Conservation (phyloP, 2,329 filamentous ascomycete genomes). For the Pseudomassariella vexata region DNA sequence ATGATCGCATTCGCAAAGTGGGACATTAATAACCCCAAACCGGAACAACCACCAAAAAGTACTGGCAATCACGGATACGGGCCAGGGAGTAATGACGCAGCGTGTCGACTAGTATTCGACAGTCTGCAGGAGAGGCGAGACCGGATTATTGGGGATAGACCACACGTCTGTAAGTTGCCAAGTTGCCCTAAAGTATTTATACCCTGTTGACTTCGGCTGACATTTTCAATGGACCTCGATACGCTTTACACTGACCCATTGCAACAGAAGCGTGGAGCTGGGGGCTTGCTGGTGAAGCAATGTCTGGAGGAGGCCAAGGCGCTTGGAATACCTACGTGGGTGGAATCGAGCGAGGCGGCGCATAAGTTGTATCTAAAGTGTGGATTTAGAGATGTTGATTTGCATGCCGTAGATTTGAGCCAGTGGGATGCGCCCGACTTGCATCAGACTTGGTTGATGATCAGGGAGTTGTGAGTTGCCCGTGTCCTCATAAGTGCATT, state of each 20-base stretch:
- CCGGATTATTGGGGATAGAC: slow-evolving; percentile 14
- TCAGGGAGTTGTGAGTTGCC: too few relatives aligned
- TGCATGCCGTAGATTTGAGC: slow-evolving; percentile 19
- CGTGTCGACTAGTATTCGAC: slow-evolving; percentile 24
- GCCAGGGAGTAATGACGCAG: slow-evolving; percentile 22
- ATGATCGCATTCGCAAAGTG: slow-evolving; percentile 27
- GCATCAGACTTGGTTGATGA: slow-evolving; percentile 21
- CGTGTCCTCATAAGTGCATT: too few relatives aligned
- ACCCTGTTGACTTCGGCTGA: too few relatives aligned
- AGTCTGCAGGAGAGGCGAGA: slow-evolving; percentile 12
- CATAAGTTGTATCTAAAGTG: slow-evolving; percentile 30
- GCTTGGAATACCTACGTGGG: slow-evolving; percentile 26
- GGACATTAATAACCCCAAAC: slow-evolving; percentile 18
- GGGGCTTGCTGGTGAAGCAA: slow-evolving; percentile 29
- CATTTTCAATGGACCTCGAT: slow-evolving; percentile 25
- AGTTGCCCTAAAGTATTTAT: too few relatives aligned
- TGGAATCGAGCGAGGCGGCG: slow-evolving; percentile 32
- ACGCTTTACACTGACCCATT: slow-evolving; percentile 33
- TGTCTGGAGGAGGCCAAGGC: slow-evolving; percentile 29
- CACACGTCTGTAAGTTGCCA: too few relatives aligned
- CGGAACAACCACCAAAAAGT: slow-evolving; percentile 10
- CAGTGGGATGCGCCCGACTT: slow-evolving; percentile 22
- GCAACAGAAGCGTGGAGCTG: slow-evolving; percentile 33
- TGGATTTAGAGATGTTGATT: slow-evolving; percentile 32
- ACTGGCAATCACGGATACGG: slow-evolving; percentile 17